Evolutionary conservation across 768 basidiomycete species (phyloP), one percentile per base, ranked within the genome.

Genomic region (Lentinula lateritia): DNA sequence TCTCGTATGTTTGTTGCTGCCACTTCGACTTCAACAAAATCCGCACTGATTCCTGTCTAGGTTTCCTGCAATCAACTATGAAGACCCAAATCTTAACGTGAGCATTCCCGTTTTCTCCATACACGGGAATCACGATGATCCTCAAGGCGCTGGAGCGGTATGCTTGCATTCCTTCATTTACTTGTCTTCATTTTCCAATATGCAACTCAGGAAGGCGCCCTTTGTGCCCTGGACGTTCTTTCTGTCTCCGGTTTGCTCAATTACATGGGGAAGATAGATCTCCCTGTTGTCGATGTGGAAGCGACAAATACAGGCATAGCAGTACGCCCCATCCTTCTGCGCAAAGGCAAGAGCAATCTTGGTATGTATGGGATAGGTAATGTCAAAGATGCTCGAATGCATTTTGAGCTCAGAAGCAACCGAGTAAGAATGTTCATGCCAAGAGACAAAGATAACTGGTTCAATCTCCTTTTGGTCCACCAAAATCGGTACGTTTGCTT

Each of bases 101-200:
- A 86, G 85, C 3, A 93, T 97, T n/a, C 97, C 97, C 3, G 91
- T 98, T 34, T 99, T 99, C 75, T 98, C 96, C 0, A 98, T 99
- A 56, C 97, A 99, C 69, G 97, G 97, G 46, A 99, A 99, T 70
- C 97, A 99, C 73, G 97, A 99, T 69, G 97, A 99, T 68, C 97
- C 97, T 38, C 97, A 98, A 75, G 97, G 97, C 18, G 89, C 94
- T 20, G 95, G 95, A 3, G 81, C 90, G 8, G 95, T 94, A 67
- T 63, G 92, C 75, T 36, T 52, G n/a, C 41, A 20, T n/a, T 28
- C 20, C 50, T 34, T 13, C 50, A 34, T 42, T 18, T 39, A 38
- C 32, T 43, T 6, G 18, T 41, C 59, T 43, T 34, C 6, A 20
- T 16, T 52, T 52, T 1, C 53, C 55, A 42, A 9, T 18, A 23